Conservation (phyloP, 2,329 filamentous ascomycete species). For the Aspergillus sergii region DNA sequence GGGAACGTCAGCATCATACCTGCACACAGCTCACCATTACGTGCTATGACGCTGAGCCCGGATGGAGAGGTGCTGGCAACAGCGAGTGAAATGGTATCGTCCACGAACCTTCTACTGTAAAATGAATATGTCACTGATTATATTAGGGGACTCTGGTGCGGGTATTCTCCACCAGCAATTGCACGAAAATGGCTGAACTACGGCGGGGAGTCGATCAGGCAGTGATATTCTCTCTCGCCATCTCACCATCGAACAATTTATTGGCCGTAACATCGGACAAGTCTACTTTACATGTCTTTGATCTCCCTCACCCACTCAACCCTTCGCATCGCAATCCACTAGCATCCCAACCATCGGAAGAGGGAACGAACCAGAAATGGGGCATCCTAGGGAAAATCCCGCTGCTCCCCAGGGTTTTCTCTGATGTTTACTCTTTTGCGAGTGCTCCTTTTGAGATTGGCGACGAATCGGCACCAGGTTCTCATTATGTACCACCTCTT, state of each 20-base stretch:
- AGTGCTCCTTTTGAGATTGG: constrained; percentile 81
- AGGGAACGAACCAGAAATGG: constrained; percentile 72
- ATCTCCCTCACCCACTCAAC: constrained; percentile 62
- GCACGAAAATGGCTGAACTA: constrained; percentile 79
- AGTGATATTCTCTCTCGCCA: constrained; percentile 81
- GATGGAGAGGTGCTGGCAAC: constrained; percentile 84
- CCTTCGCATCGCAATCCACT: constrained; percentile 37
- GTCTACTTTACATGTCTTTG: constrained; percentile 91
- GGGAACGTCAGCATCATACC: constrained; percentile 91
- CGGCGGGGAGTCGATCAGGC: constrained; percentile 87
- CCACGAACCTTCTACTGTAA: background rate
- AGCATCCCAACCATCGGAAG: constrained; percentile 37
- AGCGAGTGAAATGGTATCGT: constrained; percentile 73
- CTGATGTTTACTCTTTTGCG: constrained; percentile 84
- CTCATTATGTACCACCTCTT: constrained; percentile 52
- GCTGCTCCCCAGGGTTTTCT: constrained; percentile 82
- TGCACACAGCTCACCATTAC: constrained; percentile 78
- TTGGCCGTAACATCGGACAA: constrained; percentile 96
- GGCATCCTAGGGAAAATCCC: constrained; percentile 82
- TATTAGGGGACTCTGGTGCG: constrained; percentile 79
- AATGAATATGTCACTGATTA: constrained; percentile 17
- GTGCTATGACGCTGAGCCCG: constrained; percentile 75
- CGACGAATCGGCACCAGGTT: constrained; percentile 61
- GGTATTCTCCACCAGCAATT: constrained; percentile 78
- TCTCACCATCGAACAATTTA: constrained; percentile 77